phyloP scores from a whole-genome alignment of 306 rosid genomes.

The Begonia loranthoides region DNA sequence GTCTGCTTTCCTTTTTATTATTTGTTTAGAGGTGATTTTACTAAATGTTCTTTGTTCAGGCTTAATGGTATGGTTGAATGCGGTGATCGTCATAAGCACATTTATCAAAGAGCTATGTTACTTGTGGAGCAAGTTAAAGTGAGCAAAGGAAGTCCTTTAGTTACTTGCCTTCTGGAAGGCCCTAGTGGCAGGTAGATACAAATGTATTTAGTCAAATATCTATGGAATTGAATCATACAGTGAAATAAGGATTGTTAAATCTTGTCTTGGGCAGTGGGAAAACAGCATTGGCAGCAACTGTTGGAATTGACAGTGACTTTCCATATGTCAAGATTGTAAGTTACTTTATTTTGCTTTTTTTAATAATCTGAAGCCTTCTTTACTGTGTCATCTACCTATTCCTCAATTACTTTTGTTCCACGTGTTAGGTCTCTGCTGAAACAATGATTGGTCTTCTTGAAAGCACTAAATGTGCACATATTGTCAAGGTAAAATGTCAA shows the following conservation, averaged over 20 bases:
- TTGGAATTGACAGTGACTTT: constrained; percentile 94
- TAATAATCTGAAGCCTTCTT: too few relatives aligned
- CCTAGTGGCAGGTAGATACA: constrained; percentile 71
- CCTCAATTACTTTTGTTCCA: constrained; percentile 10
- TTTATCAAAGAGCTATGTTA: constrained; percentile 67
- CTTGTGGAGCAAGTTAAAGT: constrained; percentile 94
- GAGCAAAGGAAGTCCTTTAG: constrained; percentile 89
- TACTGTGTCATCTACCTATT: background rate
- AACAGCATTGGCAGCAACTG: constrained; percentile 85
- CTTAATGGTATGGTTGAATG: constrained; percentile 84
- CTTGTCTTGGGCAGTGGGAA: constrained; percentile 66
- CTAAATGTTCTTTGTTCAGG: constrained; percentile 13
- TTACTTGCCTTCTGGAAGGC: constrained; percentile 93
- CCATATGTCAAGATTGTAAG: constrained; percentile 98
- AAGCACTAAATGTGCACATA: constrained; percentile 85
- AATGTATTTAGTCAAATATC: constrained; percentile 6
- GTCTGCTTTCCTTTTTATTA: too few relatives aligned
- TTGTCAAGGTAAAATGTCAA: constrained; percentile 67
- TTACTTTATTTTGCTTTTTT: constrained; percentile 6
- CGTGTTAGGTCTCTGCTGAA: constrained; percentile 73
- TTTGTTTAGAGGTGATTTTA: too few relatives aligned
- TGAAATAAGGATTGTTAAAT: too few relatives aligned
- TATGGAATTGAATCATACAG: background rate
- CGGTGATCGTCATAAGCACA: constrained; percentile 74
- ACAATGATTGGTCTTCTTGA: constrained; percentile 93